Percentiles rank a stretch among this genome's conserved stretches.
Conservation (phyloP, 2,329 filamentous ascomycete species). For the Botrytis deweyae region DNA sequence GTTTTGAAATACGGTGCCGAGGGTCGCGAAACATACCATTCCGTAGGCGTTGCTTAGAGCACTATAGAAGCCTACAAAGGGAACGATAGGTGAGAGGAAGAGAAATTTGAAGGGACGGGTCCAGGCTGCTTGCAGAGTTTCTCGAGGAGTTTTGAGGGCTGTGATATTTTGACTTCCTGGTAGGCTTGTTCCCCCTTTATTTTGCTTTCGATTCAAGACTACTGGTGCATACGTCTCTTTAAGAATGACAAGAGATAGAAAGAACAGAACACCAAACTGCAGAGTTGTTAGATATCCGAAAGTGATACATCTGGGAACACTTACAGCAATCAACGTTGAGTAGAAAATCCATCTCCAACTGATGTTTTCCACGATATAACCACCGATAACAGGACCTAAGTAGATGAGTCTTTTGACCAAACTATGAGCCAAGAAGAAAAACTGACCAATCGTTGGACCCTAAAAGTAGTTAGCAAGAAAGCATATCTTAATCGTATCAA, state of each 20-base stretch:
- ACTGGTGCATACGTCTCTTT: slow-evolving; percentile 52
- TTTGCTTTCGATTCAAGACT: slow-evolving; percentile 46
- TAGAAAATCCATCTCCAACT: slow-evolving; percentile 57
- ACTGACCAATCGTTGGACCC: background rate
- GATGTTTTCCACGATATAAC: slow-evolving; percentile 47
- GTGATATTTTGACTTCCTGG: background rate
- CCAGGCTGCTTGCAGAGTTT: background rate
- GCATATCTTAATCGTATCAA: background rate
- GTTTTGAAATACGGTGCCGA: background rate
- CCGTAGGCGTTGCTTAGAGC: slow-evolving; percentile 4
- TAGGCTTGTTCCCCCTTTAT: background rate
- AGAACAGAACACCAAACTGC: background rate
- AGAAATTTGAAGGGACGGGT: background rate
- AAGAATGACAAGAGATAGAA: slow-evolving; percentile 44
- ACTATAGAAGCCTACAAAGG: background rate
- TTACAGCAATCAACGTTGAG: slow-evolving; percentile 47
- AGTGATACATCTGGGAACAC: slow-evolving; percentile 39
- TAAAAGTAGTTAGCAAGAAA: background rate
- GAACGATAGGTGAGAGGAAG: background rate
- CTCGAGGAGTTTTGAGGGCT: background rate
- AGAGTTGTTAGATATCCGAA: background rate
- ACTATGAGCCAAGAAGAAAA: background rate
- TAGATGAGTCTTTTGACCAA: slow-evolving; percentile 11
- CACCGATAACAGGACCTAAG: slow-evolving; percentile 49
- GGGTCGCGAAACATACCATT: background rate